Conservation (phyloP, 495 filamentous ascomycete genomes). For the Tuber calosporum region DNA sequence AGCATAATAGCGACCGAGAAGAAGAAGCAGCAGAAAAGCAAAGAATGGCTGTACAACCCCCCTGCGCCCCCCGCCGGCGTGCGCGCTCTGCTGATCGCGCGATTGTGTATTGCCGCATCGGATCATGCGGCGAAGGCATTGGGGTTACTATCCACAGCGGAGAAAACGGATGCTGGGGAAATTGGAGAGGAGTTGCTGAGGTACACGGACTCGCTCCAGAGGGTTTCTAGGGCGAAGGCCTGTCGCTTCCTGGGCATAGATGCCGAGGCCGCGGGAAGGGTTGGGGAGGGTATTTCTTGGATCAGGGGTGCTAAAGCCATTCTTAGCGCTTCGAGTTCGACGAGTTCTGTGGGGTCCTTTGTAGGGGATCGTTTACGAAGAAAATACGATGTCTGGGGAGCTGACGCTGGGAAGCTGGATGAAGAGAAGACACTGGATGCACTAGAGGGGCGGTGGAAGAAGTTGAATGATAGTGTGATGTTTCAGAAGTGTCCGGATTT, state of each 20-base stretch:
- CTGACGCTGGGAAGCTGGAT: conserved; percentile 74
- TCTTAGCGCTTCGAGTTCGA: conserved; percentile 32
- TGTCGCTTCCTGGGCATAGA: conserved; percentile 88
- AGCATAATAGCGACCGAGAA: conserved; percentile 10
- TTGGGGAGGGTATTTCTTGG: conserved; percentile 79
- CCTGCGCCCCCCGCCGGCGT: conserved; percentile 46
- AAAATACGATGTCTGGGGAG: conserved; percentile 63
- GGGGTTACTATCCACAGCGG: conserved; percentile 47
- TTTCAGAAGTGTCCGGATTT: conserved; percentile 63
- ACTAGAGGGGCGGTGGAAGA: conserved; percentile 81
- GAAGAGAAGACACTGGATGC: conserved; percentile 79
- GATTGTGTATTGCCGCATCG: conserved; percentile 71
- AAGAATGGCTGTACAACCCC: conserved; percentile 37
- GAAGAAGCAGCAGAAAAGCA: conserved; percentile 11
- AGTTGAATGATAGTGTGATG: conserved; percentile 85
- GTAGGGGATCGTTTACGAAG: conserved; percentile 60
- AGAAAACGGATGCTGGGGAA: conserved; percentile 43
- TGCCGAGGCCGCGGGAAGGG: conserved; percentile 70
- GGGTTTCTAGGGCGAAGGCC: conserved; percentile 68
- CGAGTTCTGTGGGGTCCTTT: conserved; percentile 60
- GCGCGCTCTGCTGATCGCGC: conserved; percentile 74
- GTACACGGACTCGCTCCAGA: conserved; percentile 66
- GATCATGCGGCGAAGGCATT: conserved; percentile 60
- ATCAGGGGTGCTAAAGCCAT: conserved; percentile 43
- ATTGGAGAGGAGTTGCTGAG: conserved; percentile 58